Base-by-base conservation (phyloP, 257 asterid genomes). In the Avicennia marina region DNA sequence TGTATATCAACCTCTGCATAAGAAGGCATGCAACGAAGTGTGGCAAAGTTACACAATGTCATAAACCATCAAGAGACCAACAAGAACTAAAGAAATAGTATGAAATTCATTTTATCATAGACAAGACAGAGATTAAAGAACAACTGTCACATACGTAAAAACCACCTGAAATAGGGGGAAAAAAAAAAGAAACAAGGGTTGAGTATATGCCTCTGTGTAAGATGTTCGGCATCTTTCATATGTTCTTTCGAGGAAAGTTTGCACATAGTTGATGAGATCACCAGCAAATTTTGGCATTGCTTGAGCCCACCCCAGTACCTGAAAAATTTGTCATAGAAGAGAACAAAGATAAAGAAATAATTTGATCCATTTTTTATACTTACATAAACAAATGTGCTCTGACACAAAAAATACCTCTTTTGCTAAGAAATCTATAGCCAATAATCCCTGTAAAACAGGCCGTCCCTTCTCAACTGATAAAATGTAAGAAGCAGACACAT, bases 291-390 rank as follows among this genome's bases (percentile, higher is more conserved):
- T 93, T 60, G 99, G 99, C 99, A 89, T 82, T 75, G 99, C 94
- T 80, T 93, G 97, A 49, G 96, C 97, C 99, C 99, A 93, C 20
- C 96, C 91, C 75, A 93, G 89, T 58, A 93, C 97, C 99, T 93
- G 68, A 33, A 70, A n/a, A 56, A 69, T 69, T 36, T 70, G 67
- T 31, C 32, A 15, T 25, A 49, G 39, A 68, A 40, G 54, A 41
- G 55, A 58, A 27, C 40, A 39, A 56, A 22, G 46, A 32, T 25
- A 56, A 60, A 22, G 12, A 51, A 44, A 53, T 36, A 38, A 60
- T 56, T 48, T 36, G 18, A 16, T 52, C 40, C 29, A 31, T 62
- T 55, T 60, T 53, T 31, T 59, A 43, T 39, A 56, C 27, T 46
- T 27, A 65, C 13, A 33, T 63, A 54, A 51, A 27, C 3, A 42